A percentile compares a stretch with the other conserved stretches of the same genome.
phyloP scores from a whole-genome alignment of 768 basidiomycete genomes.

The Cystofilobasidium capitatum region DNA sequence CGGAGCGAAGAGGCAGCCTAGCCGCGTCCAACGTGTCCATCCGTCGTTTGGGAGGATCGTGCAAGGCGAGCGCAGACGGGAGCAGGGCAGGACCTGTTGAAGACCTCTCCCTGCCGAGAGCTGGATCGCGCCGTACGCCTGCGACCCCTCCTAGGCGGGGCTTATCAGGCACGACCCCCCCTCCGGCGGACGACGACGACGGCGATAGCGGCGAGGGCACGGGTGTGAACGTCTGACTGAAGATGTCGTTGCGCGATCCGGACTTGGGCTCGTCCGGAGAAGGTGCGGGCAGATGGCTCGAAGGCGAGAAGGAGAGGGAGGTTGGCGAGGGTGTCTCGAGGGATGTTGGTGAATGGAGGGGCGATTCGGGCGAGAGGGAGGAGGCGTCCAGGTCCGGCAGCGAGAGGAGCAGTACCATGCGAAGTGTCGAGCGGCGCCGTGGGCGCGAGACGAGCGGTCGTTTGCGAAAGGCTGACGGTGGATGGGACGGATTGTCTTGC shows the following conservation, averaged over 20 bases:
- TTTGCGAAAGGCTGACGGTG: no score
- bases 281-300: background rate
- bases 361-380: background rate
- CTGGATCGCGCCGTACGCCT: background rate
- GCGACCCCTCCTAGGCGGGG: background rate
- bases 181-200: background rate
- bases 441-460: no score
- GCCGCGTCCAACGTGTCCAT: background rate
- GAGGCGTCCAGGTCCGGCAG: background rate
- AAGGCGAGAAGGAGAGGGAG: conserved; percentile 1
- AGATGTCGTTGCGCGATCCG: conserved; percentile 1
- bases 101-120: background rate
- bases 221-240: background rate
- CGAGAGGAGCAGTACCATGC: background rate
- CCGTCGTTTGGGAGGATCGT: background rate
- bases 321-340: background rate
- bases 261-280: background rate
- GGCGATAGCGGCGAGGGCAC: background rate
- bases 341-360: background rate
- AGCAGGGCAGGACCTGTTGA: background rate
- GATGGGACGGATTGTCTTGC: no score
- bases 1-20: background rate
- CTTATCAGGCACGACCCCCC: background rate
- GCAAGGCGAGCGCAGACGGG: background rate
- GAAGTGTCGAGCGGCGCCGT: no score